Evolutionary conservation across 441 rosid species (phyloP).

Genomic region (Erysimum pusillum): DNA sequence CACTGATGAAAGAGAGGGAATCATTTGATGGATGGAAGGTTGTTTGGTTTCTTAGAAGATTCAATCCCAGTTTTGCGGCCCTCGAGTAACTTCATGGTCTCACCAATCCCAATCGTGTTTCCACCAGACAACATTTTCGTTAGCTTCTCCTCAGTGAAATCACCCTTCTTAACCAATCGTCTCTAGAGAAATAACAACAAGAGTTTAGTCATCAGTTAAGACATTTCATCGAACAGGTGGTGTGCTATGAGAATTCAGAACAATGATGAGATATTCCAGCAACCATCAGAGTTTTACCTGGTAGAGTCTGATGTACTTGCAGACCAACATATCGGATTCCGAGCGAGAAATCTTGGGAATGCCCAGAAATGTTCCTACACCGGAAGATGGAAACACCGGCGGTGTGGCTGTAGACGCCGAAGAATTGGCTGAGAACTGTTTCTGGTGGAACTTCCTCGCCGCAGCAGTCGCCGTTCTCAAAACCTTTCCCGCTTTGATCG

Average conservation of each 20-base stretch:
- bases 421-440: conserved; percentile 14
- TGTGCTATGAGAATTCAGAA: conserved; percentile 8
- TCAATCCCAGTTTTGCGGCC: conserved; percentile 23
- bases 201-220: conserved; percentile 1
- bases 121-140: conserved; percentile 38
- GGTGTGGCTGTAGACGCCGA: neutral
- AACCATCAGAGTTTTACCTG: conserved; percentile 28
- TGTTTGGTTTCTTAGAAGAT: neutral
- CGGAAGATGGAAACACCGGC: conserved; percentile 34
- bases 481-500: conserved; percentile 45
- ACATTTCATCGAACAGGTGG: conserved; percentile 43
- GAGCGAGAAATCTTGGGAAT: conserved; percentile 31
- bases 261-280: no score
- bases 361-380: conserved; percentile 45
- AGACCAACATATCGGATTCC: conserved; percentile 39
- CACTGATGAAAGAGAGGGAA: conserved; percentile 1
- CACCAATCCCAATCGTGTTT: conserved; percentile 28
- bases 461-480: conserved; percentile 47
- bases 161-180: conserved; percentile 48
- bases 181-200: conserved; percentile 1
- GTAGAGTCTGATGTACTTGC: conserved; percentile 39
- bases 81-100: conserved; percentile 39
- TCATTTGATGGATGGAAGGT: neutral
- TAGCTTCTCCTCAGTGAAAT: conserved; percentile 38
- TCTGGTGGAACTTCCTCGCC: conserved; percentile 35